These are phyloP conservation scores for Ilyonectria sp. DNA, from an alignment of 2,329 filamentous ascomycete genomes.

Conservation along the genomic window DNA sequence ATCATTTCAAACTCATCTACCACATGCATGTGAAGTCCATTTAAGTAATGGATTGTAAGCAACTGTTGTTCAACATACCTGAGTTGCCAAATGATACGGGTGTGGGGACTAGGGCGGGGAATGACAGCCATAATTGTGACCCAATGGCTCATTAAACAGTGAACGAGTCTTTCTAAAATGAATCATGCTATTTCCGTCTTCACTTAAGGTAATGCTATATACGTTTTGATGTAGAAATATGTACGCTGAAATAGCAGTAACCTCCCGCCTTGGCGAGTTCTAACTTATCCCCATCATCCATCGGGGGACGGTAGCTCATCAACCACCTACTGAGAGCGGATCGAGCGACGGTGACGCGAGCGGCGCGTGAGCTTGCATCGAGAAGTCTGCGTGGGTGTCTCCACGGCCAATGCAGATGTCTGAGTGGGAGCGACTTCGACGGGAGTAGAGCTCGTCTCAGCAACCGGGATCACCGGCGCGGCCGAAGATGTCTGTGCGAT, in stretches of 20 bases:
- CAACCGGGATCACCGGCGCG: background rate
- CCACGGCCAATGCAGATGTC: conserved; percentile 2
- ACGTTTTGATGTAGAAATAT: conserved; percentile 1
- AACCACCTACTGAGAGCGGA: background rate
- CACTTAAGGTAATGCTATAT: background rate
- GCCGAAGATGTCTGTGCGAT: background rate
- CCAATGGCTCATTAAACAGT: background rate
- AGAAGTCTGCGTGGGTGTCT: conserved; percentile 10
- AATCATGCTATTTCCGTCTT: background rate
- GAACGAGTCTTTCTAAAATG: background rate
- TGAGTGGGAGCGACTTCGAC: background rate
- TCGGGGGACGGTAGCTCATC: background rate
- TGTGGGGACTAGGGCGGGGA: too few species aligned
- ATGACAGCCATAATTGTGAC: too few species aligned
- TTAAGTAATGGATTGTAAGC: too few species aligned
- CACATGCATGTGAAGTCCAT: too few species aligned
- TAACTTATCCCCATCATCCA: background rate
- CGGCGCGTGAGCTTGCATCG: conserved; percentile 19
- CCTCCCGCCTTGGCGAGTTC: background rate
- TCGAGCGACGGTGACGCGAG: background rate
- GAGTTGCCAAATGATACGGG: too few species aligned
- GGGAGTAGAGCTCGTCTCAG: background rate
- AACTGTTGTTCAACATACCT: too few species aligned
- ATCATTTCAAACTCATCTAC: too few species aligned
- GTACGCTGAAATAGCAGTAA: conserved; percentile 6